A percentile compares a stretch with the other conserved stretches of the same genome.
phyloP scores from a whole-genome alignment of 2,329 filamentous ascomycete genomes.

The Talaromyces amestolkiae region DNA sequence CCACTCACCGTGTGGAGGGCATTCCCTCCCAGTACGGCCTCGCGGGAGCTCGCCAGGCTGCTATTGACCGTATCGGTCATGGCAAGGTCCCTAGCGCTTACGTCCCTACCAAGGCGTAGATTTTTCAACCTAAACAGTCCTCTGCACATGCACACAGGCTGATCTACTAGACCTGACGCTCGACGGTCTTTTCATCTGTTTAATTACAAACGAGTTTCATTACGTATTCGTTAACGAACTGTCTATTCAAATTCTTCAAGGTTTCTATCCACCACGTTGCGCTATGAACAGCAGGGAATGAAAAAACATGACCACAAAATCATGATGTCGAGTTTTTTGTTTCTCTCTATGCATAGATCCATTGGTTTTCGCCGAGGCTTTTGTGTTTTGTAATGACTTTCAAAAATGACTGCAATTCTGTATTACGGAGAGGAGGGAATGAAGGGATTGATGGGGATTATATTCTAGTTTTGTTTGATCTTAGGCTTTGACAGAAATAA shows the following conservation, averaged over 20 bases:
- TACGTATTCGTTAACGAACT: conserved; percentile 1
- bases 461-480: not conserved
- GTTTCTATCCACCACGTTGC: not conserved
- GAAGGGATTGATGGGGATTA: not conserved
- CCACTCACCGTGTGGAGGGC: conserved; percentile 76
- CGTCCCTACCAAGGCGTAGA: conserved; percentile 22
- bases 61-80: conserved; percentile 33
- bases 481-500: not conserved
- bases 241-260: not conserved
- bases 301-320: conserved; percentile 4
- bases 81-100: conserved; percentile 38
- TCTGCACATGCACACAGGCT: not conserved
- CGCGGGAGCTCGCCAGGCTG: conserved; percentile 59
- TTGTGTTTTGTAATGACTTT: conserved; percentile 2
- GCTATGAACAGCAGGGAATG: not conserved
- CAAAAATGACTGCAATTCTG: not conserved
- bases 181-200: not conserved
- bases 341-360: not conserved
- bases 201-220: conserved; percentile 1
- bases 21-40: conserved; percentile 68
- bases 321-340: not conserved
- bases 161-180: conserved; percentile 2
- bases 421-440: not conserved
- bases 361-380: not conserved
- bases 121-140: not conserved